Base-by-base conservation (phyloP, 2,329 filamentous ascomycete genomes). In the Colletotrichum tropicicola region DNA sequence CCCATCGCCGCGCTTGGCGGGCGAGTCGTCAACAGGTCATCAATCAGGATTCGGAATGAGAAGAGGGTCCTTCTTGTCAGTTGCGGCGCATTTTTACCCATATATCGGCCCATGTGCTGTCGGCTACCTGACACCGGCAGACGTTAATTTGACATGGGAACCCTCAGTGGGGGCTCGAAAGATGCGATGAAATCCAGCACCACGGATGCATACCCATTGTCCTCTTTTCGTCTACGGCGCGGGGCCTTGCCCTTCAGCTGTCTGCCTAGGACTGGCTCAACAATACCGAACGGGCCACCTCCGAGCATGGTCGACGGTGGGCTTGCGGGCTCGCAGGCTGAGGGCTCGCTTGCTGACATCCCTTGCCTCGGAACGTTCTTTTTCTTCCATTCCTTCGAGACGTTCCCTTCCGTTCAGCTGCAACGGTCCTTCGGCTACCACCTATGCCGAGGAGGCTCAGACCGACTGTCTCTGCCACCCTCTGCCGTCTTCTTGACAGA, bases 301-400 rank as follows among this genome's bases (percentile, higher is more conserved):
- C 60, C 39, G 60, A 63, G 54, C 39, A 9, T 51, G 54, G 25
- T 27, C 23, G 48, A 49, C 37, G 39, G 54, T 41, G 19, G 52
- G 35, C 39, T 59, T 30, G 23, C 17, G 23, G 55, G 48, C 48
- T 64, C 23, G 30, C 48, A 43, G 32, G 3, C 28, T 32, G 17
- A 15, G 39, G n/a, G 32, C 54, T 64, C 47, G 55, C 55, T 53
- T 53, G 55, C 54, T 49, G 44, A 32, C 13, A 32, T 56, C 62
- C 62, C 62, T 65, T 65, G 62, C 60, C 44, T 55, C 49, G 49
- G 57, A 61, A 51, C 28, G 28, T 51, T 65, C 49, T 49, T 45
- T 65, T 49, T 21, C 49, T 62, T 62, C 62, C 45, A 55, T 65
- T 65, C 62, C 62, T 45, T 45, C 30, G 32, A 55, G 27, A 28